Evolutionary conservation across 1,284 basidiomycete genomes (phyloP).

Genomic region (Ganoderma sp.): DNA sequence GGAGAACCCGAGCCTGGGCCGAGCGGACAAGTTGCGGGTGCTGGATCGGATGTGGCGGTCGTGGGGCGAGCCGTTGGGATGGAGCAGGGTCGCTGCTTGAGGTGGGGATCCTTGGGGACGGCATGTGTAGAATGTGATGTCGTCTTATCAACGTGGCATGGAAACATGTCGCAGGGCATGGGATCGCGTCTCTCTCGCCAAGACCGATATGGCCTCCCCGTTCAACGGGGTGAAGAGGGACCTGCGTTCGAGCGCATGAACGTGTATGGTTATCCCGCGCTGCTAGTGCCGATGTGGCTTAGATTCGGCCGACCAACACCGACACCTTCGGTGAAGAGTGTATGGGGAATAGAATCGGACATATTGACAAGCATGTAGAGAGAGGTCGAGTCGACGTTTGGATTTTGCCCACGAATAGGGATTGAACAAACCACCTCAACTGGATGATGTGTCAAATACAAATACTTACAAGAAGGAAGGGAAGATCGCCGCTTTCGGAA

Average conservation of each 20-base stretch:
- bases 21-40: constrained; percentile 76
- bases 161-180: background rate
- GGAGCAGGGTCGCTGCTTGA: constrained; percentile 46
- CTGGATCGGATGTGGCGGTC: constrained; percentile 92
- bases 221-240: background rate
- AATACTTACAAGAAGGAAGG: background rate
- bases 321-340: background rate
- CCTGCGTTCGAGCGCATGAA: background rate
- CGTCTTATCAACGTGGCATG: background rate
- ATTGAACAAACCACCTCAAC: background rate
- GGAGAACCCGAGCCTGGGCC: constrained; percentile 73
- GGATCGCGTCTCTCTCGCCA: no score
- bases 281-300: background rate
- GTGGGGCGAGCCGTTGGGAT: constrained; percentile 73
- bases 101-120: background rate
- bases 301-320: background rate
- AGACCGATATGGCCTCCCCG: no score
- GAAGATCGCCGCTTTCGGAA: background rate
- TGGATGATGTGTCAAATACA: background rate
- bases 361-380: background rate
- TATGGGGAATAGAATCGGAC: background rate
- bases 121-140: background rate
- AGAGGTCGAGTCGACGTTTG: background rate
- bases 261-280: no score
- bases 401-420: background rate